Percentiles rank a stretch among this genome's conserved stretches.
phyloP scores from a whole-genome alignment of 495 filamentous ascomycete genomes.

The Talaromyces wortmannii region DNA sequence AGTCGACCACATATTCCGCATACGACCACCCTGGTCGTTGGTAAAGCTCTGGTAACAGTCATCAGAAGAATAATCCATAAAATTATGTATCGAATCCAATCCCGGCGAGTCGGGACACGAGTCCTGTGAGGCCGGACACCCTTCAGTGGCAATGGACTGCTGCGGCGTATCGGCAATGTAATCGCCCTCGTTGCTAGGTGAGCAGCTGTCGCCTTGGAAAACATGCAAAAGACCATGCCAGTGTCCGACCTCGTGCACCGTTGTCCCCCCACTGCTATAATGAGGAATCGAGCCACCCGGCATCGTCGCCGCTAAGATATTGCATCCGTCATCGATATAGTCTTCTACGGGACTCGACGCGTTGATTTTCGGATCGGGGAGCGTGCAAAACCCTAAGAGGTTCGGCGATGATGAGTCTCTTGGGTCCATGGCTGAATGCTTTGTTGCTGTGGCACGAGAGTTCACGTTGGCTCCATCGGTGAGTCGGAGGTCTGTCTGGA shows the following conservation, averaged over 20 bases:
- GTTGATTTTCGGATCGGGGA: slow-evolving; percentile 33
- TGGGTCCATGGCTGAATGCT: background rate
- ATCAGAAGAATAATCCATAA: slow-evolving; percentile 52
- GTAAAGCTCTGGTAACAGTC: slow-evolving; percentile 45
- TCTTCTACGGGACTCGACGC: slow-evolving; percentile 21
- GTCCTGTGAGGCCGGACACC: slow-evolving; percentile 40
- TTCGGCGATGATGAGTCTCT: slow-evolving; percentile 12
- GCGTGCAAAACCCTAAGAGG: slow-evolving; percentile 43
- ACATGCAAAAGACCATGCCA: slow-evolving; percentile 53
- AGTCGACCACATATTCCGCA: slow-evolving; percentile 38
- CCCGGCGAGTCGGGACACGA: slow-evolving; percentile 40
- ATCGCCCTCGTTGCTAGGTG: slow-evolving; percentile 33
- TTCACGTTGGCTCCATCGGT: slow-evolving; percentile 3
- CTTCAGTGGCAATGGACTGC: slow-evolving; percentile 39
- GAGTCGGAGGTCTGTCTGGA: slow-evolving; percentile 39
- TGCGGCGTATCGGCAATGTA: slow-evolving; percentile 47
- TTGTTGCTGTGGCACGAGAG: background rate
- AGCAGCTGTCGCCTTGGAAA: slow-evolving; percentile 45
- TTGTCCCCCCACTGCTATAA: slow-evolving; percentile 44
- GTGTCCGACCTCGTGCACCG: slow-evolving; percentile 52
- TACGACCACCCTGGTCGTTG: slow-evolving; percentile 31
- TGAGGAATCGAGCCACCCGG: slow-evolving; percentile 33
- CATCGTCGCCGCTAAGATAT: slow-evolving; percentile 44
- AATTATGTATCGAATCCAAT: slow-evolving; percentile 43
- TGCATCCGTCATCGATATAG: slow-evolving; percentile 47